Evolutionary conservation across 495 filamentous ascomycete genomes (phyloP).

Genomic region (Aspergillus bertholletiae): DNA sequence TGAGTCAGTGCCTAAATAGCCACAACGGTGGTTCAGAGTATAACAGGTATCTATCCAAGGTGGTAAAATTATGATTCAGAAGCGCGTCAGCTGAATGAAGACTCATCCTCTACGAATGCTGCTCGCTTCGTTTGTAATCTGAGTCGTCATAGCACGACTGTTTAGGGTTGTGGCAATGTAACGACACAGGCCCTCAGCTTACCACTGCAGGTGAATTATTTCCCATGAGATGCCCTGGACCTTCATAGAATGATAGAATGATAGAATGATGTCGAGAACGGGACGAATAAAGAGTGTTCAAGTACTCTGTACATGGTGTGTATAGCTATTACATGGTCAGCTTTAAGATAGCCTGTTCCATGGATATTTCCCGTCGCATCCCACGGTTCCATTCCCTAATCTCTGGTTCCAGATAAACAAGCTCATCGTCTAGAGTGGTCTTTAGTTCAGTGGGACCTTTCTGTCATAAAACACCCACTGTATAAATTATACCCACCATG

Average conservation of each 20-base stretch:
- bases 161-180: background rate
- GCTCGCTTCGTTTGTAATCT: background rate
- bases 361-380: background rate
- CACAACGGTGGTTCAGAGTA: background rate
- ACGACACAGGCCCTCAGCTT: background rate
- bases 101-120: background rate
- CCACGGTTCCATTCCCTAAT: background rate
- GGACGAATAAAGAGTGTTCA: too few species aligned
- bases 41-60: background rate
- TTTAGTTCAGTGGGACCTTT: constrained; percentile 10
- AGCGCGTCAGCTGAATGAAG: background rate
- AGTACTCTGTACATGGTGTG: background rate
- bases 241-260: background rate
- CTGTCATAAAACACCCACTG: background rate
- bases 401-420: constrained; percentile 1
- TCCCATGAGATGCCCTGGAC: background rate
- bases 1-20: background rate
- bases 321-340: background rate
- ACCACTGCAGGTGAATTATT: background rate
- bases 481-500: background rate
- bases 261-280: too few species aligned
- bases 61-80: background rate
- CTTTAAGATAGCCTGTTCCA: background rate
- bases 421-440: constrained; percentile 5
- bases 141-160: background rate